These are phyloP conservation scores for Aspergillus fructus DNA, from an alignment of 2,329 filamentous ascomycete species.

Conservation along the genomic window DNA sequence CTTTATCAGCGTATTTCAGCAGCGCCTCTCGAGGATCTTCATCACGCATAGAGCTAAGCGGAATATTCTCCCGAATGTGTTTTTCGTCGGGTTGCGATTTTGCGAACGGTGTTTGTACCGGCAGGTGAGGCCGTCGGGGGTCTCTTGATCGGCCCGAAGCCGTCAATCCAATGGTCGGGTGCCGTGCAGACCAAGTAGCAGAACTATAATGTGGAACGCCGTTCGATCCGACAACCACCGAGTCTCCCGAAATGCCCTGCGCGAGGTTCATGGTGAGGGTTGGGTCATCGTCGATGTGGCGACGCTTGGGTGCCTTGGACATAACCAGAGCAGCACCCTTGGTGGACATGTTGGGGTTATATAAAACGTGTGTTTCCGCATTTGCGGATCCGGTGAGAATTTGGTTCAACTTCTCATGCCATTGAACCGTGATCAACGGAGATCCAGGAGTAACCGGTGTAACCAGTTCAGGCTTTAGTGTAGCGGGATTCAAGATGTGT, in stretches of 20 bases:
- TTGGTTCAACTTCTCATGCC: conserved; percentile 95
- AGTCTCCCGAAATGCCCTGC: conserved; percentile 78
- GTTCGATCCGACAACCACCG: conserved; percentile 68
- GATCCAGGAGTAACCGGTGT: conserved; percentile 86
- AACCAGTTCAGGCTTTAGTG: conserved; percentile 77
- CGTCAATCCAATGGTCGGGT: conserved; percentile 72
- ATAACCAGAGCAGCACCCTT: conserved; percentile 85
- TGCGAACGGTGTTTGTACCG: conserved; percentile 81
- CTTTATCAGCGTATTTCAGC: conserved; percentile 90
- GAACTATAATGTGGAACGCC: conserved; percentile 76
- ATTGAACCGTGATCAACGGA: conserved; percentile 78
- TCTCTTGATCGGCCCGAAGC: conserved; percentile 75
- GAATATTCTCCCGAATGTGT: conserved; percentile 84
- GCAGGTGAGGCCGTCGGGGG: conserved; percentile 80
- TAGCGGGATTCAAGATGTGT: conserved; percentile 91
- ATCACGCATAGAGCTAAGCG: conserved; percentile 87
- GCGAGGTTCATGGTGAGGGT: conserved; percentile 80
- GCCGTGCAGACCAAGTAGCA: conserved; percentile 58
- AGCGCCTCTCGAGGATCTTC: conserved; percentile 94
- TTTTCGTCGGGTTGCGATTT: conserved; percentile 87
- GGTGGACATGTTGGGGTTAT: conserved; percentile 78
- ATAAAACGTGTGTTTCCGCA: conserved; percentile 83
- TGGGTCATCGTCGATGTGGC: conserved; percentile 92
- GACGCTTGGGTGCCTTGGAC: conserved; percentile 88
- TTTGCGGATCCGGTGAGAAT: conserved; percentile 94